Percentiles rank a stretch among this genome's conserved stretches.
phyloP scores from a whole-genome alignment of 2,329 filamentous ascomycete species.

The Fusarium sarcochroum region DNA sequence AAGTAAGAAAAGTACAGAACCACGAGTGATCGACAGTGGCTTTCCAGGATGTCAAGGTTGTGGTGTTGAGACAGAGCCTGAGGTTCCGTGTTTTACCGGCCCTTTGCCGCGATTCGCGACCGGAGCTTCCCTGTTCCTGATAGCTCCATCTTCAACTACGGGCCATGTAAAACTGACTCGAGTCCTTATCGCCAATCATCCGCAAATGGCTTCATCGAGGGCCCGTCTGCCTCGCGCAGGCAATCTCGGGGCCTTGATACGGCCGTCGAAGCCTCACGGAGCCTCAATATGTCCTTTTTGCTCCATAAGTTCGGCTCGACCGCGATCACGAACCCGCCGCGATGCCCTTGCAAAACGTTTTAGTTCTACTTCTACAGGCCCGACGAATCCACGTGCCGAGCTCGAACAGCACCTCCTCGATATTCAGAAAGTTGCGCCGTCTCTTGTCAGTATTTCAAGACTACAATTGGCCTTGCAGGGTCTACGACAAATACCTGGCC shows the following conservation, averaged over 20 bases:
- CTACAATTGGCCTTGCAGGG: constrained; percentile 80
- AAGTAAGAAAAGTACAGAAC: constrained; percentile 15
- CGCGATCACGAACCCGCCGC: constrained; percentile 43
- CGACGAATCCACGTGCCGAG: constrained; percentile 61
- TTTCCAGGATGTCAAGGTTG: constrained; percentile 23
- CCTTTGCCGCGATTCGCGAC: constrained; percentile 42
- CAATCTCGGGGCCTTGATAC: constrained; percentile 47
- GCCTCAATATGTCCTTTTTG: constrained; percentile 53
- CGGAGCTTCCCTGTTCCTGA: constrained; percentile 38
- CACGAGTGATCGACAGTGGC: constrained; percentile 27
- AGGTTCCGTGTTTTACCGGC: constrained; percentile 49
- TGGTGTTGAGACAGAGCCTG: constrained; percentile 1
- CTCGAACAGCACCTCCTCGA: constrained; percentile 71
- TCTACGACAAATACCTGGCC: constrained; percentile 67
- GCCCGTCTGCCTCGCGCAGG: constrained; percentile 49
- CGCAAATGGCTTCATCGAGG: constrained; percentile 52
- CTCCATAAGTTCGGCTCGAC: constrained; percentile 44
- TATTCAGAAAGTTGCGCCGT: constrained; percentile 72
- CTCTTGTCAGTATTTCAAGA: constrained; percentile 76
- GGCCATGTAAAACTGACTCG: neutral
- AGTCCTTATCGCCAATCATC: constrained; percentile 38
- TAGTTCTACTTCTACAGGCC: constrained; percentile 46
- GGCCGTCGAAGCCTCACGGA: constrained; percentile 23
- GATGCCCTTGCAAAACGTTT: constrained; percentile 47
- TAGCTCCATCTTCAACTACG: constrained; percentile 29